These are phyloP conservation scores for Hypoxylon cercidicola DNA, from an alignment of 495 filamentous ascomycete genomes.

Conservation along the genomic window DNA sequence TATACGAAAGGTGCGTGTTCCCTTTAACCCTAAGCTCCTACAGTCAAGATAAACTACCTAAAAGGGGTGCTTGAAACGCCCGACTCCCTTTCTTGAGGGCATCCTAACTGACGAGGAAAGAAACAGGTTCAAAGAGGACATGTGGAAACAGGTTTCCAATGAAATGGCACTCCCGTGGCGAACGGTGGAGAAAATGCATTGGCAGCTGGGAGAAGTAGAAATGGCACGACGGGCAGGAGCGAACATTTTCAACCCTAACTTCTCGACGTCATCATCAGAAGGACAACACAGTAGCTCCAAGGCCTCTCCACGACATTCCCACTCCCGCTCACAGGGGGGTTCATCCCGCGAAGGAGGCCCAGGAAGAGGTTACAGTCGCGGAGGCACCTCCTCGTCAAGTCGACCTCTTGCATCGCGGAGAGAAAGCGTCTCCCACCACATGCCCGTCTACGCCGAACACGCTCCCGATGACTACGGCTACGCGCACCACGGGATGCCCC, in stretches of 20 bases:
- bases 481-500: constrained; percentile 44
- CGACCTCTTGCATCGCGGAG: constrained; percentile 52
- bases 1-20: constrained; percentile 88
- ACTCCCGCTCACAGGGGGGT: constrained; percentile 61
- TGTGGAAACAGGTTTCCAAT: constrained; percentile 93
- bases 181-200: constrained; percentile 97
- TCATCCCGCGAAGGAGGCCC: constrained; percentile 50
- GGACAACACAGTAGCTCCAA: constrained; percentile 58
- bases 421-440: constrained; percentile 55
- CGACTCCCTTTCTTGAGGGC: neutral
- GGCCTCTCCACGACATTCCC: constrained; percentile 51
- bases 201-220: constrained; percentile 91
- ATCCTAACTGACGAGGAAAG: constrained; percentile 40
- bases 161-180: constrained; percentile 98
- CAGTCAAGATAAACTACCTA: neutral
- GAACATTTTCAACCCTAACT: constrained; percentile 78
- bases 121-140: constrained; percentile 90
- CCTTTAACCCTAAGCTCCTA: neutral
- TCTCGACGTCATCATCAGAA: constrained; percentile 69
- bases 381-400: constrained; percentile 25
- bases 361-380: constrained; percentile 51
- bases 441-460: constrained; percentile 48
- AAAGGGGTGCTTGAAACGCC: constrained; percentile 4
- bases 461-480: constrained; percentile 47
- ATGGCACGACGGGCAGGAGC: constrained; percentile 92